Base-by-base conservation (phyloP, 2,329 filamentous ascomycete genomes). In the Ophiostoma ips region DNA sequence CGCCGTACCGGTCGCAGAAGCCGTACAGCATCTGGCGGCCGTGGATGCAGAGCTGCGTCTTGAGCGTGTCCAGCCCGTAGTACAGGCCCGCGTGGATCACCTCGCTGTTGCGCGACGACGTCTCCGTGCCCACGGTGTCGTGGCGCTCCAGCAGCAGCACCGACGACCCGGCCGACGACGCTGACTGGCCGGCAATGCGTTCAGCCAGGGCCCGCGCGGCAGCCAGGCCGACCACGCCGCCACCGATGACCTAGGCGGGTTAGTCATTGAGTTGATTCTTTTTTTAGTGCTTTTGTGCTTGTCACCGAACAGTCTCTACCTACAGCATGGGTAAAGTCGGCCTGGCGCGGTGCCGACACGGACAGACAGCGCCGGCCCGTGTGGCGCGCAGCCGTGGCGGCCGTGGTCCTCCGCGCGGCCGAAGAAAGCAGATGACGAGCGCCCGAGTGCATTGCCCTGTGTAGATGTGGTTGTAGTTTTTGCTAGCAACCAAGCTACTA, bases 31-130 rank as follows among this genome's bases (percentile, higher is more conserved):
- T 71, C 31, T 81, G 63, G 58, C 82, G 82, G 53, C 92, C 92
- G 31, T 71, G 69, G 55, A 95, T 72, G 67, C 92, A 98, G 12
- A 98, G 77, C 15, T 69, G 68, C 1, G 89, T 87, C 68, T 98
- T 98, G 49, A 95, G 77, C 1, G 81, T 83, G 37, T 68, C 66
- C 6, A 72, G 63, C 15, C 84, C 86, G 66, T 95, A 95, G 73
- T 95, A 96, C 55, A 96, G 75, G 13, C 92, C 92, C 1, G 87
- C 92, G 64, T 98, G 92, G 58, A 98, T 94, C 50, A 96, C 90
- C 75, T 96, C 89, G 61, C 84, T 90, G 69, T 95, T 95, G 57
- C 89, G 81, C 56, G 84, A 86, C 55, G 84, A 89, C 0, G 88
- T 95, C 68, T 95, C 89, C 28, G 80, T 90, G 46, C 89, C 89